Evolutionary conservation across 2,329 filamentous ascomycete genomes (phyloP).

Genomic region (Aspergillus sp.): DNA sequence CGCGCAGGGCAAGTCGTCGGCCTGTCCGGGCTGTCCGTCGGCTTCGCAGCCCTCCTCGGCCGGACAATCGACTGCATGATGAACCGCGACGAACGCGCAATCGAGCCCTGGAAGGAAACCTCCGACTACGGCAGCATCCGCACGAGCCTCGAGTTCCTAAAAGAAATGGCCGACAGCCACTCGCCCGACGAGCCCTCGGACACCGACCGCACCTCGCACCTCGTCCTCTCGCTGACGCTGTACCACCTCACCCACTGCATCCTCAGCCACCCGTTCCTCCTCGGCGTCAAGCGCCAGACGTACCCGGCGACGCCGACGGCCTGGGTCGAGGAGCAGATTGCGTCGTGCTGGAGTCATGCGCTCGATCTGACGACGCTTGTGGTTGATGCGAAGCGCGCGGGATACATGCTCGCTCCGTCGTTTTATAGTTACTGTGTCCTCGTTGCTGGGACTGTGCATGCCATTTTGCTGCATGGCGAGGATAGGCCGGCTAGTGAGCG

Average conservation of each 20-base stretch:
- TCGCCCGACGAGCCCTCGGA: neutral
- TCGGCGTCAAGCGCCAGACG: slow-evolving; percentile 20
- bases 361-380: slow-evolving; percentile 26
- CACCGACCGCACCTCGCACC: slow-evolving; percentile 12
- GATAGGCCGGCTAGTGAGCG: slow-evolving; percentile 12
- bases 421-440: slow-evolving; percentile 32
- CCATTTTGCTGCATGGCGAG: slow-evolving; percentile 21
- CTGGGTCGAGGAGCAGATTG: neutral
- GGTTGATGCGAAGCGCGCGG: slow-evolving; percentile 29
- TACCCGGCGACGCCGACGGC: neutral
- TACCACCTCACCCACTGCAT: slow-evolving; percentile 31
- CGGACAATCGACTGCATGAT: slow-evolving; percentile 28
- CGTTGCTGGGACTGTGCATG: slow-evolving; percentile 29
- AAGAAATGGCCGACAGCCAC: slow-evolving; percentile 24
- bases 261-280: slow-evolving; percentile 29
- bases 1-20: slow-evolving; percentile 14
- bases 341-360: slow-evolving; percentile 19
- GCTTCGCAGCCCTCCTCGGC: slow-evolving; percentile 24
- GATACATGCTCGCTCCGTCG: slow-evolving; percentile 28
- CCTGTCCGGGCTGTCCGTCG: slow-evolving; percentile 26
- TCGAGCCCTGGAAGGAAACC: slow-evolving; percentile 20
- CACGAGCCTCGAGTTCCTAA: slow-evolving; percentile 22
- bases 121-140: slow-evolving; percentile 23
- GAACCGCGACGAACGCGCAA: slow-evolving; percentile 12
- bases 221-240: slow-evolving; percentile 28